Base-by-base conservation (phyloP, 148 eudicot genomes). In the Rhododendron molle region DNA sequence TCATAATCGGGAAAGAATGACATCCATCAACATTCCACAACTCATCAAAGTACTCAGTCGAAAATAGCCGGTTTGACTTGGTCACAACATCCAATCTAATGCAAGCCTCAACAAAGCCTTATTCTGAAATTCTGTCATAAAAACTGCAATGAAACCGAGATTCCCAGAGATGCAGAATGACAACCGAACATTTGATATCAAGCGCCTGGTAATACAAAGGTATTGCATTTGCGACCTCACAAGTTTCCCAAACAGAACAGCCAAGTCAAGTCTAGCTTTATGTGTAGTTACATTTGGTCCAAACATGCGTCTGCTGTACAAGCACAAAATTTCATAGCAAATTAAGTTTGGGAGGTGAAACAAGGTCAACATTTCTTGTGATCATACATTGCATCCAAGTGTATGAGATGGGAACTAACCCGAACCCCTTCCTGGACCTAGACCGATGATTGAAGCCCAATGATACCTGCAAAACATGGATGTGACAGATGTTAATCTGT, bases 401-500 rank as follows among this genome's bases (percentile, higher is more conserved):
- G 4, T 69, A 47, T 26, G 80, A 79, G 34, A 49, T 79, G 32
- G 60, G 6, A 54, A 54, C 60, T 18, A 18, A 54, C 21, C 60
- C 60, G 6, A 54, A 54, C 21, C 60, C 60, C 60, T 16, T 54
- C 60, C 60, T 54, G 7, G 40, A 78, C 83, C 81, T 89, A 91
- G 83, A 94, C 91, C 21, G 92, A 86, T 1, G 96, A 92, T 49
- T 92, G 96, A 89, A 94, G 86, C 83, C 96, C 96, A 73, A 94
- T 94, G 44, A 94, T 87, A 60, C 96, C 96, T 94, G 96, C 87
- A 60, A 91, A 90, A 85, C 23, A 84, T 7, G 38, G 69, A 82
- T 58, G 28, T 26, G 69, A 58, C 20, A 47, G 67, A 62, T 56
- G 86, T 86, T 54, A 90, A 76, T 36, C 36, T 13, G 28, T 80